Conservation (phyloP, 805 yeast species). For the Starmerella bacillaris region DNA sequence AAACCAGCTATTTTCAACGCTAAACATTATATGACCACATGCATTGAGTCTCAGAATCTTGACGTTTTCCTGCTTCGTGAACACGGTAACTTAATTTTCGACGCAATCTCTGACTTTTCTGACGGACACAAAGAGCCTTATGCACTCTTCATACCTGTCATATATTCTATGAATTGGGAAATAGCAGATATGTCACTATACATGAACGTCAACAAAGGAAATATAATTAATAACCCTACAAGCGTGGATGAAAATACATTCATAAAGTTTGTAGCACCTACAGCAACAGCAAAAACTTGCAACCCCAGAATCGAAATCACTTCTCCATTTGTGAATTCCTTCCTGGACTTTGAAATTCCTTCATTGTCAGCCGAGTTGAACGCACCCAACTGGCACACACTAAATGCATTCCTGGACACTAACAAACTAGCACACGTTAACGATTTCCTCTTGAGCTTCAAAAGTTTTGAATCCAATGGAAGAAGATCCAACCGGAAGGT, state of each 20-base stretch:
- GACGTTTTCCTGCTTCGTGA: conserved; percentile 60
- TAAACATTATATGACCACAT: conserved; percentile 46
- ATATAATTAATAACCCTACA: conserved; percentile 74
- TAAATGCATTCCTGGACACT: conserved; percentile 46
- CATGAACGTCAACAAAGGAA: conserved; percentile 69
- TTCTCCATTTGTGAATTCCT: conserved; percentile 16
- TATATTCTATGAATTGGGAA: conserved; percentile 44
- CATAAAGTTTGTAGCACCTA: conserved; percentile 51
- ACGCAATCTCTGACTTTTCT: conserved; percentile 56
- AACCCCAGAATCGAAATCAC: conserved; percentile 39
- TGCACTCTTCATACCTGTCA: conserved; percentile 57
- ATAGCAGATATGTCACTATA: conserved; percentile 39
- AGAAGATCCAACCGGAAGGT: conserved; percentile 42
- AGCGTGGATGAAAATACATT: conserved; percentile 69
- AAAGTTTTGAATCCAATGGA: conserved; percentile 27
- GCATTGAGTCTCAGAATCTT: conserved; percentile 33
- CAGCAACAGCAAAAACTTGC: conserved; percentile 28
- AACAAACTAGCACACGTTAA: conserved; percentile 50
- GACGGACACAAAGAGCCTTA: conserved; percentile 49
- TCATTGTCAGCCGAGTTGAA: conserved; percentile 43
- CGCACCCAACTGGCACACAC: conserved; percentile 87
- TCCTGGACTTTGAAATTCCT: conserved; percentile 26
- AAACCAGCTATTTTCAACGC: conserved; percentile 79
- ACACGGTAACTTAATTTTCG: conserved; percentile 57
- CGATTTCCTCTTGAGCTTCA: conserved; percentile 44